Base-by-base conservation (phyloP, 1,284 basidiomycete genomes). In the Pseudozyma hubeiensis region DNA sequence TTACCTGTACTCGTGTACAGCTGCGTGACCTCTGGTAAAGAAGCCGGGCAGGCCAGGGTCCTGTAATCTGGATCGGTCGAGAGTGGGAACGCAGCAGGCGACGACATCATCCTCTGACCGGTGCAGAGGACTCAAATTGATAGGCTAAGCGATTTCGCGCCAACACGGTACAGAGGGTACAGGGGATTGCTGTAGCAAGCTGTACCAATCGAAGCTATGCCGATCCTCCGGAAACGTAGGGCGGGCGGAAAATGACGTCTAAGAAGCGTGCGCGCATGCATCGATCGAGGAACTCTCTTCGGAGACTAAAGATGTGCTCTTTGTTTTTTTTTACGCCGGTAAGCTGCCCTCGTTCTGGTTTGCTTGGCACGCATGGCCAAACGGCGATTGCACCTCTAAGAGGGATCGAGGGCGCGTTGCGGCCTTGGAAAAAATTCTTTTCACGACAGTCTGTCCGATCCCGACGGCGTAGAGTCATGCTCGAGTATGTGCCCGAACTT, bases 191-290 rank as follows among this genome's bases (percentile, higher is more conserved):
- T 24, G 1, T 24, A 24, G 2, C 24, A 1, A 2, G 4, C 2
- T 24, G 24, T 24, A 24, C 24, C 24, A 4, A 24, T 24, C 4
- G 24, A 24, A 24, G 24, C 2, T 4, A 24, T 24, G 24, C 24
- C 24, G 24, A 24, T 24, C 24, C 24, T 24, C 24, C 24, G 24
- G 24, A 24, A 24, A 24, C 16, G 43, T 6, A 24, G 17, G 7
- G n/a, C 13, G 9, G 5, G 61, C 53, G 51, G 43, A 47, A 33
- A 55, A 65, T 65, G 63, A 65, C 63, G 63, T 64, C 53, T 37
- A 31, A 13, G 33, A 40, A 50, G 19, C 31, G 56, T 61, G 53
- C 58, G 53, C 19, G 50, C 49, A 24, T 24, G 24, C 53, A 66
- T 66, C 57, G 64, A 66, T 66, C 57, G 57, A 29, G 56, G 7